These are phyloP conservation scores for Lithohypha guttulata DNA, from an alignment of 2,329 filamentous ascomycete genomes.

Conservation along the genomic window DNA sequence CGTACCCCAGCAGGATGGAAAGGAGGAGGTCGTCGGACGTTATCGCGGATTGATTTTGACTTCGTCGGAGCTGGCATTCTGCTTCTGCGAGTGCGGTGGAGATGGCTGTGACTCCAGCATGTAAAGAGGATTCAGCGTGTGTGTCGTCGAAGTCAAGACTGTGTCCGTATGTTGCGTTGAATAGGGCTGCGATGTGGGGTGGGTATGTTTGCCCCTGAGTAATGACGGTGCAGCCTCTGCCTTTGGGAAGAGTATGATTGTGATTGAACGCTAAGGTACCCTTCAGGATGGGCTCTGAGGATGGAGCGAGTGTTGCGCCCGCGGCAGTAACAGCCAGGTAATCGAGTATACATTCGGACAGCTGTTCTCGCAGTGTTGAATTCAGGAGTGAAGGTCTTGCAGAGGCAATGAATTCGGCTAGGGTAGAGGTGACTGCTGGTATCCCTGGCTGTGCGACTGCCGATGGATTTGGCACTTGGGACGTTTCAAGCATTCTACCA, in stretches of 20 bases:
- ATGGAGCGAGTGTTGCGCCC: constrained; percentile 16
- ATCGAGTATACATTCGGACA: constrained; percentile 20
- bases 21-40: constrained; percentile 23
- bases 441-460: not conserved
- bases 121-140: constrained; percentile 32
- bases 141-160: constrained; percentile 39
- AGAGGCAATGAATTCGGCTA: constrained; percentile 14
- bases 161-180: constrained; percentile 35
- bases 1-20: constrained; percentile 27
- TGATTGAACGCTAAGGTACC: constrained; percentile 14
- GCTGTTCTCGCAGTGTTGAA: constrained; percentile 10
- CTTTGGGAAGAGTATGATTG: not conserved
- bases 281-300: constrained; percentile 15
- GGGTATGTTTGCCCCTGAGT: constrained; percentile 17
- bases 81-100: constrained; percentile 24
- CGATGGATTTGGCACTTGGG: not conserved
- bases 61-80: constrained; percentile 20
- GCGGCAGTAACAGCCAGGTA: constrained; percentile 19
- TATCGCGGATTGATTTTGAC: not conserved
- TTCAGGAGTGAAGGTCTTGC: constrained; percentile 13
- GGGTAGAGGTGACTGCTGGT: constrained; percentile 13
- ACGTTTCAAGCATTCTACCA: not conserved
- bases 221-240: constrained; percentile 11
- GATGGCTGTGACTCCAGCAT: constrained; percentile 32
- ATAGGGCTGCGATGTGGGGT: constrained; percentile 31